Percentiles rank a stretch among this genome's conserved stretches.
phyloP scores from a whole-genome alignment of 352 stramenopile species.

The Globisporangium recalcitrans region DNA sequence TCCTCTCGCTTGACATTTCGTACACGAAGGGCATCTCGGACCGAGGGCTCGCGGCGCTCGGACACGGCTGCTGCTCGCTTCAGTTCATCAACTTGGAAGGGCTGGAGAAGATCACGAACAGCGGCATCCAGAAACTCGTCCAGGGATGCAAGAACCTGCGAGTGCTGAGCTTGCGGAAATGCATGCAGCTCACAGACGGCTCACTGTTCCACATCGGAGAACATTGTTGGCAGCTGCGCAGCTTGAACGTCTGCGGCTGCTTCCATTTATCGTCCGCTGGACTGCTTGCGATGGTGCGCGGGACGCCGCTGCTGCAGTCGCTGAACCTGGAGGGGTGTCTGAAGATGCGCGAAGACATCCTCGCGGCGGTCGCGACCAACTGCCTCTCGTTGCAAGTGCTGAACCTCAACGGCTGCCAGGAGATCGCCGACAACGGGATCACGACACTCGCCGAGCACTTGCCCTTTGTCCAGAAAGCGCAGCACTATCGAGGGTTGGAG shows the following conservation, averaged over 20 bases:
- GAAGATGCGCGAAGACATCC: constrained; percentile 64
- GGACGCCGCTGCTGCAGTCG: constrained; percentile 49
- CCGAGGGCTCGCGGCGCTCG: constrained; percentile 45
- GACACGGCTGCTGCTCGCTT: constrained; percentile 39
- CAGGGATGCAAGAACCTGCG: constrained; percentile 47
- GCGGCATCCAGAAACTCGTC: constrained; percentile 39
- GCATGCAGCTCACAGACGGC: constrained; percentile 52
- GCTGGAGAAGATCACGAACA: constrained; percentile 46
- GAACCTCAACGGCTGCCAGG: constrained; percentile 67
- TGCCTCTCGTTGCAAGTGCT: constrained; percentile 59
- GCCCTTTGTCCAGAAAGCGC: constrained; percentile 55
- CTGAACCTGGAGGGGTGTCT: constrained; percentile 67
- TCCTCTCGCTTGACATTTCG: constrained; percentile 67
- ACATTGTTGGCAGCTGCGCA: constrained; percentile 41
- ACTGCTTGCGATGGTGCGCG: constrained; percentile 40
- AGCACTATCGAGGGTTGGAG: constrained; percentile 54
- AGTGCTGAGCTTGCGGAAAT: constrained; percentile 57
- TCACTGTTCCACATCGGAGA: constrained; percentile 44
- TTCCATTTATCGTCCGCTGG: constrained; percentile 53
- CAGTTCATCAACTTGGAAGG: constrained; percentile 79
- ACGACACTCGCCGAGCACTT: constrained; percentile 61
- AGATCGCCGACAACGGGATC: constrained; percentile 73
- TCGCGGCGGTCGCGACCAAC: constrained; percentile 43
- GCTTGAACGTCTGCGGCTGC: constrained; percentile 59
- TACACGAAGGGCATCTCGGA: constrained; percentile 57